Evolutionary conservation across 2,329 filamentous ascomycete genomes (phyloP).

Genomic region (Cadophora malorum): DNA sequence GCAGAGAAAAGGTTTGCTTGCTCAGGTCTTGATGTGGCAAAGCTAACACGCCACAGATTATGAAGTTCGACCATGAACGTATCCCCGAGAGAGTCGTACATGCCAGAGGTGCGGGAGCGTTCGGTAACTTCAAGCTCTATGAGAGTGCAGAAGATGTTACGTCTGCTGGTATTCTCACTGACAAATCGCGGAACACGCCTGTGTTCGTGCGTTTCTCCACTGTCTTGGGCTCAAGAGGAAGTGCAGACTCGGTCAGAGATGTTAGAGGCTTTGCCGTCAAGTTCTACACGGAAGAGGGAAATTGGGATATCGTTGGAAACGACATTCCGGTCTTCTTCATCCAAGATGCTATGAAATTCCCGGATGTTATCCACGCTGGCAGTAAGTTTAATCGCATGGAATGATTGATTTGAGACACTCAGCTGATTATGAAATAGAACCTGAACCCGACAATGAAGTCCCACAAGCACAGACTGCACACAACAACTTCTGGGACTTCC

Average conservation of each 20-base stretch:
- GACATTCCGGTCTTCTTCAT: constrained; percentile 80
- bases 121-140: constrained; percentile 70
- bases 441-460: constrained; percentile 72
- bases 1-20: constrained; percentile 69
- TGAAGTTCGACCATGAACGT: constrained; percentile 78
- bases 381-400: constrained; percentile 36
- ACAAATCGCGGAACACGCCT: constrained; percentile 70
- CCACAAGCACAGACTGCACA: constrained; percentile 75
- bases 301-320: constrained; percentile 78
- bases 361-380: constrained; percentile 64
- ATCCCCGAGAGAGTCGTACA: constrained; percentile 73
- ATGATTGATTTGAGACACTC: constrained; percentile 37
- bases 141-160: constrained; percentile 69
- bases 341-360: constrained; percentile 77
- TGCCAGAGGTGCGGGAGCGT: constrained; percentile 68
- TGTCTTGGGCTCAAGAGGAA: constrained; percentile 75
- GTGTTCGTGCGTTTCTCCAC: constrained; percentile 81
- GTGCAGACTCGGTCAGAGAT: constrained; percentile 83
- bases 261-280: constrained; percentile 81
- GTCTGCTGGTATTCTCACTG: constrained; percentile 68
- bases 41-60: constrained; percentile 57
- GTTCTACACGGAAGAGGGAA: constrained; percentile 79
- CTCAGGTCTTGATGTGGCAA: not conserved
- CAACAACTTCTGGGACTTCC: constrained; percentile 82
- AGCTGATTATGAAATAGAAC: constrained; percentile 61